Evolutionary conservation across 2,329 filamentous ascomycete genomes (phyloP), one percentile per base, ranked within the genome.

Genomic region (Phialophora verrucosa): DNA sequence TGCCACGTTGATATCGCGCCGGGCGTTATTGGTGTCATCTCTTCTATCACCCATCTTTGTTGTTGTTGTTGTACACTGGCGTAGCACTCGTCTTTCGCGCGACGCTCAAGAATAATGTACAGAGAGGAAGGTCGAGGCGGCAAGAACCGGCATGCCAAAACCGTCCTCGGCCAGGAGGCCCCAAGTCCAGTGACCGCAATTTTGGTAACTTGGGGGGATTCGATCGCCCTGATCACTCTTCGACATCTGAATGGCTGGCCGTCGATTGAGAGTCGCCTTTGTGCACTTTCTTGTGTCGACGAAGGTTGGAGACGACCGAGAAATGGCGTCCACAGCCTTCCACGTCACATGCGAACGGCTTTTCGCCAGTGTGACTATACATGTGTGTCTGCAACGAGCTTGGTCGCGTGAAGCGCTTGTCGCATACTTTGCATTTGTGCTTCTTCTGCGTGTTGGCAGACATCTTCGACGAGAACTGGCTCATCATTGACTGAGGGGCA

Each of bases 381-480:
- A 97, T 97, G 77, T 98, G 94, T 35, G 94, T 98, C 77, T 97
- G 94, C 47, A 98, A 80, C 14, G 94, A 97, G 76, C 93, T 97
- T 1, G 94, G 94, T 62, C 94, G 87, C 1, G 94, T 97, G 78
- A 98, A 98, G 51, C 94, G 89, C 85, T 98, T 97, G 80, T 97
- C 94, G 83, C 94, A 98, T 67, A 98, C 91, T 82, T 97, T 97
- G 87, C 94, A 98, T 84, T 97, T 97, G 83, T 98, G 95, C 85
- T 98, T 98, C 88, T 98, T 98, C 77, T 97, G 93, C 10, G 94
- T 95, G 81, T 92, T 97, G 20, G 92, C 93, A 0, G 93, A 93
- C 60, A 97, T 90, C 81, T 97, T 97, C 70, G 94, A 97, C 80
- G 92, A 97, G 82, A 98, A 98, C 75, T 96, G 93, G 60, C 92